phyloP scores from a whole-genome alignment of 2,329 filamentous ascomycete species.

The Tolypocladium inflatum region DNA sequence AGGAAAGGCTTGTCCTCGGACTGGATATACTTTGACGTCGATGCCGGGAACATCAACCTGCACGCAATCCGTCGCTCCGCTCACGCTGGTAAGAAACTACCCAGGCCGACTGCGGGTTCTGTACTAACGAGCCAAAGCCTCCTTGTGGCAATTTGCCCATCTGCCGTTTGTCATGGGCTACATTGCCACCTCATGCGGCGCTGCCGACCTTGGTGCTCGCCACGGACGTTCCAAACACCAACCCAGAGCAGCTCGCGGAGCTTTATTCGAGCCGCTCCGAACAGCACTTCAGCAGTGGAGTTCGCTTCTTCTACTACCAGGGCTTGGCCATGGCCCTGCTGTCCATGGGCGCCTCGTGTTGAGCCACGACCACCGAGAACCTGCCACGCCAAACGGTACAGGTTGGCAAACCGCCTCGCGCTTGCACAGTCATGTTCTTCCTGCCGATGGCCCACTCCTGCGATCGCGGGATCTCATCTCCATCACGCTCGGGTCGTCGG shows the following conservation, averaged over 20 bases:
- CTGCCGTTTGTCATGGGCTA: constrained; percentile 55
- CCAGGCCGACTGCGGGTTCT: background rate
- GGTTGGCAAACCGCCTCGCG: constrained; percentile 39
- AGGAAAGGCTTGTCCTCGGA: constrained; percentile 51
- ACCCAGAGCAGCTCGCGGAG: constrained; percentile 38
- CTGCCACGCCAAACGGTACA: constrained; percentile 36
- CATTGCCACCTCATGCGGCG: constrained; percentile 47
- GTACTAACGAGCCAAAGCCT: constrained; percentile 20
- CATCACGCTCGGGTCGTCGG: constrained; percentile 31
- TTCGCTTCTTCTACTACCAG: constrained; percentile 56
- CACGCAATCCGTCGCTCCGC: constrained; percentile 51
- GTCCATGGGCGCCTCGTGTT: constrained; percentile 42
- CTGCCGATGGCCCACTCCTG: constrained; percentile 39
- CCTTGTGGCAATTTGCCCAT: constrained; percentile 46
- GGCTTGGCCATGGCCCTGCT: constrained; percentile 47
- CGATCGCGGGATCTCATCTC: constrained; percentile 35
- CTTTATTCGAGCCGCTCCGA: constrained; percentile 39
- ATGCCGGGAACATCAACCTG: constrained; percentile 42
- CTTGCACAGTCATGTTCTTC: constrained; percentile 43
- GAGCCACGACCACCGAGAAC: constrained; percentile 45
- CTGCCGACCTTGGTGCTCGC: constrained; percentile 50
- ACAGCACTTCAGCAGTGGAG: constrained; percentile 37
- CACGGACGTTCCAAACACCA: constrained; percentile 39
- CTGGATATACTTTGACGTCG: constrained; percentile 57
- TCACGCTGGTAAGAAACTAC: constrained; percentile 23